Evolutionary conservation across 208 protist species (phyloP).

Genomic region (Leishmania gerbilli): DNA sequence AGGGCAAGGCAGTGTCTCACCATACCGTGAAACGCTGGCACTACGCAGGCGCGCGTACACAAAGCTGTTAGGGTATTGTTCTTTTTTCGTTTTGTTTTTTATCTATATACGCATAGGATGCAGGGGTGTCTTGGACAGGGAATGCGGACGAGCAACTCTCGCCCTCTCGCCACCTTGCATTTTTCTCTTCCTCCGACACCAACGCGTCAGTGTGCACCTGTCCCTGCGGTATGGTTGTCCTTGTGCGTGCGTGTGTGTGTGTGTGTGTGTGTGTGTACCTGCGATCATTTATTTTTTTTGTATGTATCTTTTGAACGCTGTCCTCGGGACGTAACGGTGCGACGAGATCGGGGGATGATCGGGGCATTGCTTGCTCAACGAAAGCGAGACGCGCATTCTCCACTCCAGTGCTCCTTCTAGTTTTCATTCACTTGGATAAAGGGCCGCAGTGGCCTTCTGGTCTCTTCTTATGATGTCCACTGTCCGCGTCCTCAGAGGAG

Average conservation of each 20-base stretch:
- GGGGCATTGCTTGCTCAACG: too few relatives aligned
- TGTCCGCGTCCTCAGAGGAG: neutral
- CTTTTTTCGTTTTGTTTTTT: too few relatives aligned
- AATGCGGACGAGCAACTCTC: neutral
- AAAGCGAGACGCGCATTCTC: too few relatives aligned
- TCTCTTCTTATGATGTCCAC: neutral
- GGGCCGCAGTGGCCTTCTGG: neutral
- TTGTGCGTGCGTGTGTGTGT: too few relatives aligned
- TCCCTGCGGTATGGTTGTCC: neutral
- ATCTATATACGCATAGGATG: neutral
- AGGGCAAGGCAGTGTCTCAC: neutral
- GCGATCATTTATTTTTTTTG: too few relatives aligned
- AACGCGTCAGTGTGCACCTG: neutral
- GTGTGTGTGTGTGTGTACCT: too few relatives aligned
- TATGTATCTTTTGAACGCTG: neutral
- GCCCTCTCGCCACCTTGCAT: neutral
- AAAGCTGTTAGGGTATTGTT: neutral
- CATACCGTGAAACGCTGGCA: neutral
- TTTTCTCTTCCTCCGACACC: neutral
- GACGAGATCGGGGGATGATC: too few relatives aligned
- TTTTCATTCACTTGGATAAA: neutral
- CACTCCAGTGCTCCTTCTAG: neutral
- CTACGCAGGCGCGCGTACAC: neutral
- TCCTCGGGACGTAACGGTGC: neutral
- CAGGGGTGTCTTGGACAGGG: neutral